Conservation (phyloP, 768 basidiomycete species). For the Russula ochroleuca region DNA sequence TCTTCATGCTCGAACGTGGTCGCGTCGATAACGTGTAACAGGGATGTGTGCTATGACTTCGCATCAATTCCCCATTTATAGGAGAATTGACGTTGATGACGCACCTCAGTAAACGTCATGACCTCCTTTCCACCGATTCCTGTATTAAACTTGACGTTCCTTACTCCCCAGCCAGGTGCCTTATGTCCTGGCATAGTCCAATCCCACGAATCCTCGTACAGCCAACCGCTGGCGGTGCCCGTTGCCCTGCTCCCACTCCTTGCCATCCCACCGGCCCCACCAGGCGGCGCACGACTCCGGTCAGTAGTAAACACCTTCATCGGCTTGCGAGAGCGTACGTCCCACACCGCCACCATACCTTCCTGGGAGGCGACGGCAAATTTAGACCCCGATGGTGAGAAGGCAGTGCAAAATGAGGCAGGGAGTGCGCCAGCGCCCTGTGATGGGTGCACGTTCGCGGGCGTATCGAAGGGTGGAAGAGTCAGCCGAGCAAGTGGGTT, state of each 20-base stretch:
- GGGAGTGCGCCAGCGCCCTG: conserved; percentile 38
- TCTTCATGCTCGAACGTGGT: conserved; percentile 79
- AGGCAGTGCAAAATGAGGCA: conserved; percentile 78
- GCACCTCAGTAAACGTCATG: conserved; percentile 86
- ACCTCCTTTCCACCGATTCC: conserved; percentile 60
- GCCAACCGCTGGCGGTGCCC: conserved; percentile 47
- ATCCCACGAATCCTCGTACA: conserved; percentile 63
- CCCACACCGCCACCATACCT: conserved; percentile 77
- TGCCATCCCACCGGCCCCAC: conserved; percentile 13
- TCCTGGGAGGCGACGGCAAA: conserved; percentile 84
- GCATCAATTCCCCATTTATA: conserved; percentile 4
- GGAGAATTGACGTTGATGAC: conserved; percentile 21
- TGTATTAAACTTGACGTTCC: conserved; percentile 81
- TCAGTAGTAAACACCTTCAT: conserved; percentile 64
- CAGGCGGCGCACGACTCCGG: conserved; percentile 34
- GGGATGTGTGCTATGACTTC: conserved; percentile 61
- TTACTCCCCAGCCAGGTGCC: conserved; percentile 78
- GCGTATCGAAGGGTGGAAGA: conserved; percentile 49
- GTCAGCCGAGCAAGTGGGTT: conserved; percentile 62
- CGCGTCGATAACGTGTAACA: conserved; percentile 83
- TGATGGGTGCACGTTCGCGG: conserved; percentile 28
- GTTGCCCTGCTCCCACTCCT: conserved; percentile 33
- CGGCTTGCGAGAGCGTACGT: conserved; percentile 69
- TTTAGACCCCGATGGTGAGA: conserved; percentile 68
- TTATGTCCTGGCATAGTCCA: conserved; percentile 49